Evolutionary conservation across 169 alveolate species (phyloP), one percentile per base, ranked within the genome.

Genomic region (Plasmodium vinckei): DNA sequence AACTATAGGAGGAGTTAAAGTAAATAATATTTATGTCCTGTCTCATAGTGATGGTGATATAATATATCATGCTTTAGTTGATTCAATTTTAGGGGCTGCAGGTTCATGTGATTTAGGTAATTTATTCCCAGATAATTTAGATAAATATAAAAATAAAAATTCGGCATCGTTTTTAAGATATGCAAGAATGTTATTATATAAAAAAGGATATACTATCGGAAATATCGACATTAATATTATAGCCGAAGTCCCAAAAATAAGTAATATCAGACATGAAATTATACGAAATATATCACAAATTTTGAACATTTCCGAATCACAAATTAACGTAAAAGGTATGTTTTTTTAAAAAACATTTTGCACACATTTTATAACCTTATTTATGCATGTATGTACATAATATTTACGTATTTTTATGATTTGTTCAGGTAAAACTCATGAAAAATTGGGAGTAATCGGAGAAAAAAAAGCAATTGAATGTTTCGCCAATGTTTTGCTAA

Each of bases 41-140:
- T 95, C 97, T 3, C 98, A 96, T 89, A 95, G 97, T 39, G 98
- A 96, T 87, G 98, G 97, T 23, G 98, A 96, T 86, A 96, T 94
- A 47, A 92, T 96, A 67, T 87, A 89, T 87, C 98, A 96, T 73
- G 93, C 97, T 12, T 47, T 94, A 23, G 89, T 94, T 42, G 97
- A 95, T 57, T 94, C 97, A 9, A 67, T 95, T 19, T 91, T 94
- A 23, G 98, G 97, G 4, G 97, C 97, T 1, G 39, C 92, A 15
- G 95, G 94, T 33, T 88, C 67, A 13, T 94, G 94, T 3, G 98
- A 96, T 87, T 92, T 96, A 47, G 98, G 98, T 39, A 95, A 95
- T 69, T 94, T 94, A 51, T 96, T 94, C 68, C 95, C 98, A 12
- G 97, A 96, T 89, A 60, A 87, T 10, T 94, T 92, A n/a, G 93